Evolutionary conservation across 192 early-diverging fungal species (phyloP).

Genomic region (Phlyctochytrium planicorne): DNA sequence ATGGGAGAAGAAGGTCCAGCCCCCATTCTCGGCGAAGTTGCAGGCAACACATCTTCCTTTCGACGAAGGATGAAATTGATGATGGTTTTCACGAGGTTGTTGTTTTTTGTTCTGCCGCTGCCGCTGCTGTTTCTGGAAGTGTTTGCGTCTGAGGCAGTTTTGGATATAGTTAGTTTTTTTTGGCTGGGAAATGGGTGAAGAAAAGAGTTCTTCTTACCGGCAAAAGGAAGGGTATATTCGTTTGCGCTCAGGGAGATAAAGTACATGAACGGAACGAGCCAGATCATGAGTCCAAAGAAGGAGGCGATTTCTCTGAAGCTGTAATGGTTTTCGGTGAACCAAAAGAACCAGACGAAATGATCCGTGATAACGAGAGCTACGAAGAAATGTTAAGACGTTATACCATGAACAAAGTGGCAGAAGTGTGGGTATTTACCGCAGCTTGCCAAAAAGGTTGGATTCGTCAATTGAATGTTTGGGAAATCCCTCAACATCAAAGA

Average conservation of each 20-base stretch:
- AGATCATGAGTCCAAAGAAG: constrained; percentile 93
- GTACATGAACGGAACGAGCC: constrained; percentile 89
- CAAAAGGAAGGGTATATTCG: constrained; percentile 76
- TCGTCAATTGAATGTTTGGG: constrained; percentile 77
- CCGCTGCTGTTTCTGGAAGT: too few relatives aligned
- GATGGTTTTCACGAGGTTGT: constrained; percentile 19
- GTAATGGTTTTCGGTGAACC: constrained; percentile 71
- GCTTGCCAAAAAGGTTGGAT: constrained; percentile 73
- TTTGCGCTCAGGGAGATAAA: constrained; percentile 94
- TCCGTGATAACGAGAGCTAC: constrained; percentile 72
- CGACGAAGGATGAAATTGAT: constrained; percentile 18
- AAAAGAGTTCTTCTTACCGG: constrained; percentile 32
- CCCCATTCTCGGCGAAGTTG: too few relatives aligned
- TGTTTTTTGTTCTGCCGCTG: too few relatives aligned
- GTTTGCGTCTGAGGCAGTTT: too few relatives aligned
- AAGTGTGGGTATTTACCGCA: constrained; percentile 66
- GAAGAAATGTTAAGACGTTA: constrained; percentile 2
- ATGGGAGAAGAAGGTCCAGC: too few relatives aligned
- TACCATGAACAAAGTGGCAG: constrained; percentile 1
- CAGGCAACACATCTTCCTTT: constrained; percentile 21
- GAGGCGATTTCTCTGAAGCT: constrained; percentile 77
- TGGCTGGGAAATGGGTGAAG: not conserved
- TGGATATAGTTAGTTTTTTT: not conserved
- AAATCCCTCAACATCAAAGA: constrained; percentile 76
- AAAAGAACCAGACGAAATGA: constrained; percentile 95